phyloP scores from a whole-genome alignment of 2,329 filamentous ascomycete species.

The Escovopsis weberi region DNA sequence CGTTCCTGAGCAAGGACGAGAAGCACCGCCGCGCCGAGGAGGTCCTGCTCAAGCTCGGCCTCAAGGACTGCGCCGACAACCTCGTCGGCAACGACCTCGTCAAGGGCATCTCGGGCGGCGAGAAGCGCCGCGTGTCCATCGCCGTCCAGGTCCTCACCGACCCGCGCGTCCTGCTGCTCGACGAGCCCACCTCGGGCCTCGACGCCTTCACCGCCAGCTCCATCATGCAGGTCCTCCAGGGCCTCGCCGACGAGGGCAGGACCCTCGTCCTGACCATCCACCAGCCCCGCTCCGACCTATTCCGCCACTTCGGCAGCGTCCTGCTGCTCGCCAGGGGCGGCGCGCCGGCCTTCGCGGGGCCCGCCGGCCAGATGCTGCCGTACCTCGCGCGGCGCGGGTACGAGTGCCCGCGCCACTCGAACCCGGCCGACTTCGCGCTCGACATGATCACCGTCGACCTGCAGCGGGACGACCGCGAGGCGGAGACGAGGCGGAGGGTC shows the following conservation, averaged over 20 bases:
- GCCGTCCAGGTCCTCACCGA: constrained; percentile 66
- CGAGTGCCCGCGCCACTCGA: constrained; percentile 53
- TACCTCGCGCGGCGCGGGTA: constrained; percentile 49
- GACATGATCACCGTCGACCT: constrained; percentile 66
- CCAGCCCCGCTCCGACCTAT: constrained; percentile 60
- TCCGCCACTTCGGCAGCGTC: constrained; percentile 56
- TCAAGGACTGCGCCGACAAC: constrained; percentile 67
- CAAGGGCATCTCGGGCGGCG: constrained; percentile 68
- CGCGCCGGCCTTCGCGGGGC: constrained; percentile 51
- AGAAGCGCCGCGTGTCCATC: constrained; percentile 65
- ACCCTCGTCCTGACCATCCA: constrained; percentile 68
- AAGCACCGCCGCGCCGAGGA: constrained; percentile 56
- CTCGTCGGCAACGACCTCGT: constrained; percentile 56
- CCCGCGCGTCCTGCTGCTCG: constrained; percentile 55
- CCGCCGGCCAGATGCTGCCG: constrained; percentile 45
- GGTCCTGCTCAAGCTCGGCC: constrained; percentile 57
- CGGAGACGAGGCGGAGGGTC: constrained; percentile 47
- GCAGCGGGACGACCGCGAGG: constrained; percentile 48
- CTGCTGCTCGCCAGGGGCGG: constrained; percentile 58
- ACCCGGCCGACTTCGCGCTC: constrained; percentile 64
- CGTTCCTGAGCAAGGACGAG: constrained; percentile 53
- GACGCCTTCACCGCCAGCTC: constrained; percentile 68
- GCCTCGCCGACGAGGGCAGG: constrained; percentile 56
- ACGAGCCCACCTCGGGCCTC: constrained; percentile 63
- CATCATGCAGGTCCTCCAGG: constrained; percentile 59